Base-by-base conservation (phyloP, 2,329 filamentous ascomycete genomes). In the Exophiala sp. region DNA sequence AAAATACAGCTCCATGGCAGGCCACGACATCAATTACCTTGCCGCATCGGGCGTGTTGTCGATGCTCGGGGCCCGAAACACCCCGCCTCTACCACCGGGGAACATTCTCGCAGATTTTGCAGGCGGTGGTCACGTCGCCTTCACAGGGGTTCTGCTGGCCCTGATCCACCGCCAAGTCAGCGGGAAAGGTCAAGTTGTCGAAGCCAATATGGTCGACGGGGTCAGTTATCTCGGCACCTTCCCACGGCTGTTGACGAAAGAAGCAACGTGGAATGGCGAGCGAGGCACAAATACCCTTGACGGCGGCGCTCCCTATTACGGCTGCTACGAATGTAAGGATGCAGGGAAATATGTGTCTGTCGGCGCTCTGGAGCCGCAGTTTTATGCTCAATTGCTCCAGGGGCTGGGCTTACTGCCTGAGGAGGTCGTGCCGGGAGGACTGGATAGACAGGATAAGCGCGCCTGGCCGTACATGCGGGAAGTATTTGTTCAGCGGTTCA, bases 131-230 rank as follows among this genome's bases (percentile, higher is more conserved):
- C 83, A 85, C 0, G 82, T 82, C 58, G 82, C 93, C 35, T 88
- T 93, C 62, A 74, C 89, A 51, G 91, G 90, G 0, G 81, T 97
- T 3, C 67, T 96, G 48, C 73, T 96, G 16, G 91, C 93, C 0
- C 68, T 97, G 52, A 62, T 94, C 8, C 55, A 55, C 16, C 48
- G 59, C 5, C 81, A 11, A 73, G 70, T 68, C 37, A 82, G 74
- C 0, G 88, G 88, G 0, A 71, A 70, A 1, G 91, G 91, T 0
- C 91, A 96, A 69, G 83, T 96, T 10, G 89, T 97, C 7, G 88
- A 96, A 70, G 88, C 87, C 13, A 96, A 95, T 67, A 97, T 97
- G 91, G 91, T 96, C 10, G 91, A 97, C 70, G 91, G 91, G 7
- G 80, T 79, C 18, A 79, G 82, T 29, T 91, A 91, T 66, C 71